Percentiles rank a stretch among this genome's conserved stretches.
These are phyloP conservation scores for Stephanodiscus minutulus DNA, from an alignment of 108 stramenopile species.

Conservation along the genomic window DNA sequence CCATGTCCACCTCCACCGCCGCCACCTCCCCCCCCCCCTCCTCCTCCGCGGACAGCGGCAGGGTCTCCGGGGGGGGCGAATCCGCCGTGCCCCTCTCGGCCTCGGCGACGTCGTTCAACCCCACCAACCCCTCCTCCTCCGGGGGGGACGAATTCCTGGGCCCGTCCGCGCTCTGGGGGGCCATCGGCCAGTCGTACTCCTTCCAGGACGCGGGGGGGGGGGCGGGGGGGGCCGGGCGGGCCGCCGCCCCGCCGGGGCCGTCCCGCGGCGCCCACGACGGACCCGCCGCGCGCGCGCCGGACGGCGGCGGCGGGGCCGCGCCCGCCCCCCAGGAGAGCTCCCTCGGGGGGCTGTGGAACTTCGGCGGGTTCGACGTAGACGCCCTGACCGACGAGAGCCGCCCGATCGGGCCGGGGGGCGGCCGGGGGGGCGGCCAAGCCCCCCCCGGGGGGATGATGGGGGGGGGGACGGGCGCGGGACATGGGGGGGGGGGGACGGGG, in stretches of 20 bases:
- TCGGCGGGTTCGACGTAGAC: conserved; percentile 52
- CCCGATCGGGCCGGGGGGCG: not conserved
- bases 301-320: not conserved
- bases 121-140: conserved; percentile 45
- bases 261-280: not conserved
- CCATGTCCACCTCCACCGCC: too few species aligned
- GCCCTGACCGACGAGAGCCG: conserved; percentile 34
- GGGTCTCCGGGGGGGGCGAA: not conserved
- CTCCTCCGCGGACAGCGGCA: not conserved
- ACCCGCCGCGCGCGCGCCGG: too few species aligned
- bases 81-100: conserved; percentile 21
- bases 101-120: conserved; percentile 29
- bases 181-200: conserved; percentile 39
- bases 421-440: conserved; percentile 4
- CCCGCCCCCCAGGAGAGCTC: not conserved
- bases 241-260: too few species aligned
- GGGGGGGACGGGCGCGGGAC: not conserved
- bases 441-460: conserved; percentile 14
- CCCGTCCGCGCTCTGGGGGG: conserved; percentile 38
- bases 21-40: not conserved
- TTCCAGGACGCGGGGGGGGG: not conserved
- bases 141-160: conserved; percentile 16
- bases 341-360: conserved; percentile 43
- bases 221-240: too few species aligned
- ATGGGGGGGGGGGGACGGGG: not conserved